A percentile compares a stretch with the other conserved stretches of the same genome.
Conservation (phyloP, 176 grass and related monocot genomes). For the Alloteropsis semialata region DNA sequence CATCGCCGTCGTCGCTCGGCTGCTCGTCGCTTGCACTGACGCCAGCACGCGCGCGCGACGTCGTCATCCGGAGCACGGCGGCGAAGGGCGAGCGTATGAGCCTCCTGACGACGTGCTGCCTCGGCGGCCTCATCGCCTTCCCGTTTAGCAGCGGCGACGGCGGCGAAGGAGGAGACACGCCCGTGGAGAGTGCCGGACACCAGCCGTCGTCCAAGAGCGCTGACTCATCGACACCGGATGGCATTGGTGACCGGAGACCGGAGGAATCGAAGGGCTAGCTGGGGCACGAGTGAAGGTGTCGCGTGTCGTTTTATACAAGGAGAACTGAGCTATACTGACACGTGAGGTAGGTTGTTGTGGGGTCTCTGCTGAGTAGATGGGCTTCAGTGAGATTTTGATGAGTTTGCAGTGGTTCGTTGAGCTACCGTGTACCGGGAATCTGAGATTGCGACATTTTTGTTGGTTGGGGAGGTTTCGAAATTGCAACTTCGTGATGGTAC, state of each 20-base stretch:
- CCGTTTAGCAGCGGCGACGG: neutral
- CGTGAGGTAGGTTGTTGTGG: slow-evolving; percentile 1
- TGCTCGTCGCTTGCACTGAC: neutral
- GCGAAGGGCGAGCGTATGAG: slow-evolving; percentile 8
- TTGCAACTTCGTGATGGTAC: neutral
- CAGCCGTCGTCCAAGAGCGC: slow-evolving; percentile 1
- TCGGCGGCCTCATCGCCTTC: neutral
- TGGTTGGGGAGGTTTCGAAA: slow-evolving; percentile 32
- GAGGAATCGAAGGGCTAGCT: neutral
- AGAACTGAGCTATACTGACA: neutral
- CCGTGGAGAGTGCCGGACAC: neutral
- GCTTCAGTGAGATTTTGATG: slow-evolving; percentile 28
- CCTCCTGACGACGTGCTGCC: neutral
- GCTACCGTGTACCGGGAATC: neutral
- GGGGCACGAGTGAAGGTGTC: neutral
- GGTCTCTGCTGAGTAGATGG: slow-evolving; percentile 33
- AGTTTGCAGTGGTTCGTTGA: slow-evolving; percentile 26
- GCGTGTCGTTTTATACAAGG: neutral
- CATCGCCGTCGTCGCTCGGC: neutral
- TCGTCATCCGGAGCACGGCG: neutral
- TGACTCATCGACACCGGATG: neutral
- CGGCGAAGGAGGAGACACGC: neutral
- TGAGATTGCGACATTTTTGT: neutral
- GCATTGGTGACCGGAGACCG: neutral
- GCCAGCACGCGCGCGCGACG: neutral